Evolutionary conservation across 1,139 yeast species (phyloP).

Genomic region (Spencermartinsiella ligniputridi): DNA sequence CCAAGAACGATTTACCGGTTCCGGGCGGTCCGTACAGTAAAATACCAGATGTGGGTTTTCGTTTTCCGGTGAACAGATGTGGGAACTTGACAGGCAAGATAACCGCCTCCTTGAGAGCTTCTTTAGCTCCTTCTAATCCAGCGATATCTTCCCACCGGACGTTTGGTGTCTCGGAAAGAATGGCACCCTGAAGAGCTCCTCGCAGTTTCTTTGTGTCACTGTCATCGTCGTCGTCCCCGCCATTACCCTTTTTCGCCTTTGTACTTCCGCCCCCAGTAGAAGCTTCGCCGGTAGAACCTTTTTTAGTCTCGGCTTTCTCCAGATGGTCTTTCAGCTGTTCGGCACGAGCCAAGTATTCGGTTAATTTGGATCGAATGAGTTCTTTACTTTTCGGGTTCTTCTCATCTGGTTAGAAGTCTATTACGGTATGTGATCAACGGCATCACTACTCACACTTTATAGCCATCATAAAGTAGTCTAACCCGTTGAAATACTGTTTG

Average conservation of each 20-base stretch:
- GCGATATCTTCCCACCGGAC: conserved; percentile 96
- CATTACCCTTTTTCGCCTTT: conserved; percentile 46
- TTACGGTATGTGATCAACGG: not conserved
- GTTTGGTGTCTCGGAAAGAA: conserved; percentile 86
- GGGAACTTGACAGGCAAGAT: conserved; percentile 93
- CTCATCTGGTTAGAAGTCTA: conserved; percentile 48
- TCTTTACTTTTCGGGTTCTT: conserved; percentile 88
- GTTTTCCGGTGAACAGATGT: conserved; percentile 86
- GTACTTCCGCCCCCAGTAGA: conserved; percentile 52
- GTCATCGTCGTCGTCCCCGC: conserved; percentile 62
- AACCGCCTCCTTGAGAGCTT: conserved; percentile 95
- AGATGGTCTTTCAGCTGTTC: conserved; percentile 90
- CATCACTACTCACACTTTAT: conserved; percentile 51
- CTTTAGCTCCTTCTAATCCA: conserved; percentile 92
- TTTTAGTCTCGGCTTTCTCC: conserved; percentile 52
- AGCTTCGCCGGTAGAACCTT: conserved; percentile 41
- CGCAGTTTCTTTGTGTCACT: conserved; percentile 83
- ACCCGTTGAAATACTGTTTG: conserved; percentile 84
- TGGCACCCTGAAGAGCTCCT: conserved; percentile 90
- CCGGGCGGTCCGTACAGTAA: conserved; percentile 97
- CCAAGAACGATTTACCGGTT: conserved; percentile 94
- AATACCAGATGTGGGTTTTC: conserved; percentile 92
- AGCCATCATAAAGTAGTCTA: conserved; percentile 94
- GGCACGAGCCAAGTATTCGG: conserved; percentile 88
- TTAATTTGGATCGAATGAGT: conserved; percentile 79